Conservation (phyloP, 352 stramenopile genomes). For the Aphanomyces invadans region DNA sequence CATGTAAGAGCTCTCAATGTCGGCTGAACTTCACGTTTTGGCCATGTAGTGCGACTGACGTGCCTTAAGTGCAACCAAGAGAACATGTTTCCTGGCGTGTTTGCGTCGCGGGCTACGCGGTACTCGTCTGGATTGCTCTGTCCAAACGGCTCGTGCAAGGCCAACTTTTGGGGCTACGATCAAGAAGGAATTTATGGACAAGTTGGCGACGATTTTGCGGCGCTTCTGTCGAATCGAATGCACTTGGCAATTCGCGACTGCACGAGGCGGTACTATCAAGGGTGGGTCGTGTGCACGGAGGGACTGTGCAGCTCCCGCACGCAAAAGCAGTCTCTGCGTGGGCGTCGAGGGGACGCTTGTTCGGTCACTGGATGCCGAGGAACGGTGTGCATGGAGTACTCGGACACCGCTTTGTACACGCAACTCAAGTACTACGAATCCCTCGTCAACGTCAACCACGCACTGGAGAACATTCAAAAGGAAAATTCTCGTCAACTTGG, state of each 20-base stretch:
- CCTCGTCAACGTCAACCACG: conserved; percentile 91
- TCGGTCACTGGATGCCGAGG: conserved; percentile 89
- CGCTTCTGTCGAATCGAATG: conserved; percentile 75
- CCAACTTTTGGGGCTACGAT: conserved; percentile 78
- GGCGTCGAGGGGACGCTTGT: conserved; percentile 86
- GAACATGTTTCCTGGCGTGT: conserved; percentile 71
- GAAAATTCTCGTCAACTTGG: conserved; percentile 32
- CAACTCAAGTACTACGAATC: conserved; percentile 97
- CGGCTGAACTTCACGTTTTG: not conserved
- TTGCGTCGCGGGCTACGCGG: conserved; percentile 28
- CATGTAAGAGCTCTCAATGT: conserved; percentile 37
- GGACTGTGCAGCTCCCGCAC: conserved; percentile 91
- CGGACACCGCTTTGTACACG: conserved; percentile 88
- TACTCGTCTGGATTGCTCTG: conserved; percentile 52
- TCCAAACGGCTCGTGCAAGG: conserved; percentile 50
- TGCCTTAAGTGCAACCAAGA: conserved; percentile 57
- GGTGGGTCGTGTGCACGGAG: conserved; percentile 91
- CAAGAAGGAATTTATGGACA: conserved; percentile 65
- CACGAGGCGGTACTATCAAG: conserved; percentile 86
- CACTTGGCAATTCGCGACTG: conserved; percentile 68
- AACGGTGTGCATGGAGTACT: conserved; percentile 80
- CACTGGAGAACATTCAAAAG: conserved; percentile 70
- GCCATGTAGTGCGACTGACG: conserved; percentile 27
- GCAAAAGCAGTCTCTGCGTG: conserved; percentile 91
- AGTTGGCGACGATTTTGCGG: conserved; percentile 61